Percentiles rank a stretch among this genome's conserved stretches.
phyloP scores from a whole-genome alignment of 208 protist genomes.

The Trypanosoma rangeli region DNA sequence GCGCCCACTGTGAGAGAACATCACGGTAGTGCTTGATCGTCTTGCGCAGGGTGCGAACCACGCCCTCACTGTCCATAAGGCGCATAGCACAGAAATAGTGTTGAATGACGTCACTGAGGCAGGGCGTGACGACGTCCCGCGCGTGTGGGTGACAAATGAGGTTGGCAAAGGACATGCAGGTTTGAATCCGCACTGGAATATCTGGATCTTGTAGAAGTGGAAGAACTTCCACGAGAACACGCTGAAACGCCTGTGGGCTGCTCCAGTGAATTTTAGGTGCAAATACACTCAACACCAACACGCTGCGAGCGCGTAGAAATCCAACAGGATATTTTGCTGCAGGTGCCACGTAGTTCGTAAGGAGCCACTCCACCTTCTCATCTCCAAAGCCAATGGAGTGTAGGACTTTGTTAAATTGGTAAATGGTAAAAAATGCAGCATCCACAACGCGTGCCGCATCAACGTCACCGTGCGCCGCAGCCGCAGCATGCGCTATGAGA shows the following conservation, averaged over 20 bases:
- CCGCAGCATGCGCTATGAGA: conserved; percentile 49
- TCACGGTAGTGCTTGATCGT: conserved; percentile 85
- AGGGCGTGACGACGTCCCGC: conserved; percentile 74
- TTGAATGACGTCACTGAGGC: conserved; percentile 87
- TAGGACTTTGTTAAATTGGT: conserved; percentile 70
- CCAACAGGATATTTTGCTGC: conserved; percentile 61
- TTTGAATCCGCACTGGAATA: conserved; percentile 83
- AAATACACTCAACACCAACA: conserved; percentile 73
- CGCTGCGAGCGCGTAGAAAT: conserved; percentile 84
- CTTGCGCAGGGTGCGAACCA: conserved; percentile 87
- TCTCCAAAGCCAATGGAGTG: conserved; percentile 51
- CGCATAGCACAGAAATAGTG: conserved; percentile 91
- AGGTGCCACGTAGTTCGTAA: conserved; percentile 76
- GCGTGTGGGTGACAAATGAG: conserved; percentile 75
- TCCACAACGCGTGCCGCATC: conserved; percentile 72
- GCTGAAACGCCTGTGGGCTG: conserved; percentile 52
- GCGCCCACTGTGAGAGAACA: conserved; percentile 86
- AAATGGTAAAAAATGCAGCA: conserved; percentile 69
- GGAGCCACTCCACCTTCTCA: conserved; percentile 80
- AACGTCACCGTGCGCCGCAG: conserved; percentile 38
- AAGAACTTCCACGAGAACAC: conserved; percentile 59
- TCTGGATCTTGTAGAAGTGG: conserved; percentile 83
- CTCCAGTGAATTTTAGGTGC: conserved; percentile 71
- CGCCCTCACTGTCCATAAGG: conserved; percentile 88
- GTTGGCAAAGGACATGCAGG: conserved; percentile 80